Evolutionary conservation across 2,329 filamentous ascomycete species (phyloP), one percentile per base, ranked within the genome.

Genomic region (Colletotrichum lentis): DNA sequence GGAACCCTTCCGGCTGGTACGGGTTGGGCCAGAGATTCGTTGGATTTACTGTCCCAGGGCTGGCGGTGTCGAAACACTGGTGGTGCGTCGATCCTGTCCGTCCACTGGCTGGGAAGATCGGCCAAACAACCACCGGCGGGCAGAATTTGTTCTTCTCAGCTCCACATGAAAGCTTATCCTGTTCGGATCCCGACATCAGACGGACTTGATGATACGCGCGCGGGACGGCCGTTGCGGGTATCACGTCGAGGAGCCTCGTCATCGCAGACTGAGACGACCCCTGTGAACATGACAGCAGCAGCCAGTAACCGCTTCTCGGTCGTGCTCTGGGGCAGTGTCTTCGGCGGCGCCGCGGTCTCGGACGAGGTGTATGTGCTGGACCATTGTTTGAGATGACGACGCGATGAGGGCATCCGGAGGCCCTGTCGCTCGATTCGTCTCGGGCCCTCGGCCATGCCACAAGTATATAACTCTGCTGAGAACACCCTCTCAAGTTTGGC

Each of bases 371-470:
- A 46, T 46, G 27, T 47, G 55, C 14, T 55, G 37, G 52, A 8
- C 18, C 12, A 7, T 7, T 7, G 55, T 60, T 56, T 66, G 61
- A 68, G 62, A 68, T 50, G 55, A 52, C 50, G 62, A 60, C 62
- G 55, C 49, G 18, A 43, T 24, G 55, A 61, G 39, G 37, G 11
- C 35, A 31, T 22, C 20, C 12, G 43, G 7, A 55, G 12, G 35
- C 12, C 18, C 41, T 14, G 16, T 24, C 37, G 41, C 49, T 16
- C 50, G 11, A 27, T n/a, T 49, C 56, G 24, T 18, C 43, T 49
- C 35, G 31, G 55, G 20, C 3, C n/a, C 37, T 43, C 35, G 27
- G 55, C 24, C 3, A 24, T 20, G 39, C 37, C 14, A 24, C 41
- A 20, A 49, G 24, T 61, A 60, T 54, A 65, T 69, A 69, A 66